Evolutionary conservation across 106 monocot genomes (phyloP), one percentile per base, ranked within the genome.

Genomic region (Chionographis japonica): DNA sequence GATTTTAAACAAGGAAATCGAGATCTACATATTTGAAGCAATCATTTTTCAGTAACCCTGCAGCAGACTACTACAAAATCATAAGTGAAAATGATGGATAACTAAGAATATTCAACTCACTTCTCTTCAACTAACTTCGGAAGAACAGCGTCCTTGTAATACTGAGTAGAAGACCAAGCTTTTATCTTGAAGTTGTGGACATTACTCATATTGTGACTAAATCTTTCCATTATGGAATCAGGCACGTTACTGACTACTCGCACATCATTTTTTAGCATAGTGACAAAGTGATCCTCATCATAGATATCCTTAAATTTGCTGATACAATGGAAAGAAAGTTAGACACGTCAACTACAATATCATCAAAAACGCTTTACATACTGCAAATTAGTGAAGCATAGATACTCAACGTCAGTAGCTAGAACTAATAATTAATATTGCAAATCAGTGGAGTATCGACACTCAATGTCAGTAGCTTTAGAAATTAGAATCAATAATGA

Each of bases 231-330:
- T 39, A 98, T 85, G 63, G 75, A 98, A 54, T 84, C 82, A 65
- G 97, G 97, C 61, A 98, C 74, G 74, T 85, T 93, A 67, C 69
- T 81, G 37, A 98, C 87, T 56, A 98, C 81, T 54, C 82, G 79
- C n/a, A 98, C 92, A 67, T 93, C 87, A 79, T 83, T 84, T 86
- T 85, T 87, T 5, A 98, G 76, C 41, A 79, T 81, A 54, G 64
- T 63, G 54, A 92, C 68, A 60, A 98, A 98, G 66, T 98, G 76
- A 15, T 90, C 87, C 67, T 93, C 87, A 65, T 98, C 92, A 66
- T 98, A 98, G 41, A 98, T 98, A 81, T 98, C 92, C 14, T 73
- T 85, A 72, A 98, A 98, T 81, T 98, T 98, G 90, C 97, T 98
- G 90, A 54, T 72, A 58, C 10, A 80, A 61, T 19, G 61, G 27